Base-by-base conservation (phyloP, 176 grass and related monocot genomes). In the Avena atlantica region DNA sequence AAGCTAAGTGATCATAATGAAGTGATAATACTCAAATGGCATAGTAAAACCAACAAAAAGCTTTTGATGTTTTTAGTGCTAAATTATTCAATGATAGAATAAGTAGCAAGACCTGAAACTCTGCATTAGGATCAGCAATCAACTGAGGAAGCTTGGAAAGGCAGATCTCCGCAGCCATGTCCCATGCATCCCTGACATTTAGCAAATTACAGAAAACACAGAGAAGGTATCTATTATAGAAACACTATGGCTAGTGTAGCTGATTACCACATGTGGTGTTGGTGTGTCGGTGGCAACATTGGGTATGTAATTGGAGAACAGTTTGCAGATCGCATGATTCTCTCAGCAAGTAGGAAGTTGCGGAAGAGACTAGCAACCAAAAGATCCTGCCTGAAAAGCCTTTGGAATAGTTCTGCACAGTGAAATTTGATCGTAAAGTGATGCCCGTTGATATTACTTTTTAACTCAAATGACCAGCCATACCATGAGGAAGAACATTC, bases 401-500 rank as follows among this genome's bases (percentile, higher is more conserved):
- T 92, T 85, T 96, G 94, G 84, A 99, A 99, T 86, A 99, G 83
- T 70, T 94, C 97, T 99, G 92, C 85, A 86, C 49, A 89, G 58
- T 85, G 50, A 72, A 78, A 90, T 21, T 94, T 82, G 44, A 90
- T 90, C 57, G 88, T n/a, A 71, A 89, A 85, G 72, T 13, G 64
- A 36, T 52, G 29, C 13, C 29, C 8, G 37, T 58, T 37, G 72
- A 51, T 62, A 85, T 52, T 51, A 24, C 23, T 66, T 77, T 62
- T 37, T 53, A 2, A 76, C 58, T 66, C 20, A 78, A 85, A 55
- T 76, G 29, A 78, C 20, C 8, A 24, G 66, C 47, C 17, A 15
- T 99, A 96, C 97, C 97, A 93, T 94, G 97, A 83, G 97, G 94
- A 81, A 99, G 94, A 87, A 93, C 94, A 89, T 99, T 99, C 97